Percentiles rank a stretch among this genome's conserved stretches.
phyloP scores from a whole-genome alignment of 164 flowering plant species.

The grape (Vitis vinifera) region DNA sequence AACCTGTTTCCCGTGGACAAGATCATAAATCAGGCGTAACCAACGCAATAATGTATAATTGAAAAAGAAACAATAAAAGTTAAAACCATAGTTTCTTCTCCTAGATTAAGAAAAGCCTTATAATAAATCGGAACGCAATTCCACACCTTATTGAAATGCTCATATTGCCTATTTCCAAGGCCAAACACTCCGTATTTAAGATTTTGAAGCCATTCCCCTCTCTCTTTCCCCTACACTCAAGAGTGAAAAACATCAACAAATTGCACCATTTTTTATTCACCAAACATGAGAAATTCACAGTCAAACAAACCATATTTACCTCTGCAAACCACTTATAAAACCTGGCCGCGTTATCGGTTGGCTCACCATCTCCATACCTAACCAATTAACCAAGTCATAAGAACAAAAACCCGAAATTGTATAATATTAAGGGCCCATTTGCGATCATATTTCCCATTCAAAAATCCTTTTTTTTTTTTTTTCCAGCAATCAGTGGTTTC shows the following conservation, averaged over 20 bases:
- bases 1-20: constrained; percentile 42
- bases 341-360: constrained; percentile 97
- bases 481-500: no score
- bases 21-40: not conserved
- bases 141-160: constrained; percentile 92
- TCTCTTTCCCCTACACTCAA: constrained; percentile 57
- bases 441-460: no score
- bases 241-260: not conserved
- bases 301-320: constrained; percentile 33
- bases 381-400: constrained; percentile 19
- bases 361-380: constrained; percentile 97
- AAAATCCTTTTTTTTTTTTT: no score
- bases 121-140: not conserved
- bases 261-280: no score
- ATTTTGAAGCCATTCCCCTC: constrained; percentile 57
- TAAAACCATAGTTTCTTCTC: not conserved
- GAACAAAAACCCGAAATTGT: not conserved
- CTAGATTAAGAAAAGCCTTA: not conserved
- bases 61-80: not conserved
- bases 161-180: constrained; percentile 93
- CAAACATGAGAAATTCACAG: not conserved
- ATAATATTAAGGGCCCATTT: no score
- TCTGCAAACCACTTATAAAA: constrained; percentile 93
- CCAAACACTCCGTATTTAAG: constrained; percentile 85
- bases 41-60: not conserved